Percentiles rank a stretch among this genome's conserved stretches.
phyloP scores from a whole-genome alignment of 208 protist species.

The Borovskyia barvae region DNA sequence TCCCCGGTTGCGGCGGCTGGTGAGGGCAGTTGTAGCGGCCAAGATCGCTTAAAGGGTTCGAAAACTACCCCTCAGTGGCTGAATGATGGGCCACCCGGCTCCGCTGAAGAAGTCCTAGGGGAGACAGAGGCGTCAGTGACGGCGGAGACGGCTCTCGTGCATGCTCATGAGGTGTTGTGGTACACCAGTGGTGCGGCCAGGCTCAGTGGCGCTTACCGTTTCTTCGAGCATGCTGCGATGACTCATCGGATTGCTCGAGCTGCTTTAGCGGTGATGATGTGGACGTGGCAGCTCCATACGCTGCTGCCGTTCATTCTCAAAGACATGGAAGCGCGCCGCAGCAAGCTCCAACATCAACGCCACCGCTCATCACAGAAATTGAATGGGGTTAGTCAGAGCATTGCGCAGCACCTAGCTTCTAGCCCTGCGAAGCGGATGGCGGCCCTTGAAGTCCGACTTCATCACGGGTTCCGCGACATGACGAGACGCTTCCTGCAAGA shows the following conservation, averaged over 20 bases:
- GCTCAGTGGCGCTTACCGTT: slow-evolving; percentile 22
- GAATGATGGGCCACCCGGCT: no score
- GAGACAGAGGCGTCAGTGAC: background rate
- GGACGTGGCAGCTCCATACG: slow-evolving; percentile 48
- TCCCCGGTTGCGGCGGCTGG: no score
- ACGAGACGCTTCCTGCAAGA: slow-evolving; percentile 40
- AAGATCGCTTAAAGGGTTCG: no score
- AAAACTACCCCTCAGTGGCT: no score
- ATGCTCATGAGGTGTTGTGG: slow-evolving; percentile 53
- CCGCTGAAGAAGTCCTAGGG: no score
- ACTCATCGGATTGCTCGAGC: slow-evolving; percentile 27
- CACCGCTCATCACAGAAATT: slow-evolving; percentile 11
- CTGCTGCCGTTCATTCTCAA: slow-evolving; percentile 26
- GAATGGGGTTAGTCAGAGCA: slow-evolving; percentile 7
- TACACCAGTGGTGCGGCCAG: slow-evolving; percentile 35
- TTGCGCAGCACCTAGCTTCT: slow-evolving; percentile 19
- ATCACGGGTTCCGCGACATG: slow-evolving; percentile 29
- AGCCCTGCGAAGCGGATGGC: slow-evolving; percentile 19
- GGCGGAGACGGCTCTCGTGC: slow-evolving; percentile 13
- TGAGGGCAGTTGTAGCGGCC: no score
- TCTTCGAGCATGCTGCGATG: slow-evolving; percentile 47
- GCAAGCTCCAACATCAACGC: slow-evolving; percentile 3
- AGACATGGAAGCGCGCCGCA: slow-evolving; percentile 8
- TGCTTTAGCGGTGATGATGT: slow-evolving; percentile 54
- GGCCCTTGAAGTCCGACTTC: slow-evolving; percentile 21